Evolutionary conservation across 371 early-diverging fungal species (phyloP).

Genomic region (Coemansia sp.): DNA sequence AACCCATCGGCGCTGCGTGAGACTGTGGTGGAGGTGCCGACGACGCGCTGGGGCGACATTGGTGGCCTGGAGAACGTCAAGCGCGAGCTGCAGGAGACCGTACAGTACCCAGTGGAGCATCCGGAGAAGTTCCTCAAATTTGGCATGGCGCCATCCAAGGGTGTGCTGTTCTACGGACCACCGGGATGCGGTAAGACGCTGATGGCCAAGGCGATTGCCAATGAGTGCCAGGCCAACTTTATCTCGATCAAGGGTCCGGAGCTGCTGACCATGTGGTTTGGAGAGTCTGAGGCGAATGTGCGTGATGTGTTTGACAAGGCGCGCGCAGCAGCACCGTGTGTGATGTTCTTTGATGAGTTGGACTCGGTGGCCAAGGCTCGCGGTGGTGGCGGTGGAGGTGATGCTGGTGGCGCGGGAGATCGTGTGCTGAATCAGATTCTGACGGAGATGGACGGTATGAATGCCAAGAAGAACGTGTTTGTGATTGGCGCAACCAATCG

Average conservation of each 20-base stretch:
- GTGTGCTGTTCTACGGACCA: constrained; percentile 99
- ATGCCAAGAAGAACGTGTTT: constrained; percentile 99
- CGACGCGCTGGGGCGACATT: constrained; percentile 97
- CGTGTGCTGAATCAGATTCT: constrained; percentile 99
- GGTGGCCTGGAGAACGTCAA: constrained; percentile 99
- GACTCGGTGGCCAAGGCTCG: constrained; percentile 99
- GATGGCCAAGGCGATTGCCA: constrained; percentile 99
- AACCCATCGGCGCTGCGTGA: constrained; percentile 99
- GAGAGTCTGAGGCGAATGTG: constrained; percentile 99
- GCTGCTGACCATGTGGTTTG: constrained; percentile 99
- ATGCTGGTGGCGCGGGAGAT: constrained; percentile 97
- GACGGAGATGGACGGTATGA: constrained; percentile 99
- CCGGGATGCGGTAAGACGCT: constrained; percentile 99
- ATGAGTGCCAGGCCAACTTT: constrained; percentile 99
- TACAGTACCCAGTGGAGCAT: constrained; percentile 99
- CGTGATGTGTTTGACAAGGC: constrained; percentile 99
- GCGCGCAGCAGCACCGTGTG: constrained; percentile 99
- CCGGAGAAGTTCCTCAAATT: constrained; percentile 99
- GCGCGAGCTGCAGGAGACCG: constrained; percentile 99
- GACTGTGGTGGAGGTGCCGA: constrained; percentile 99
- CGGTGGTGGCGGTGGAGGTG: constrained; percentile 79
- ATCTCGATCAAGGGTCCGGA: constrained; percentile 99
- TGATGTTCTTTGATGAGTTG: constrained; percentile 99
- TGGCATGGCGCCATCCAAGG: constrained; percentile 99
- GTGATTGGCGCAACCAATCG: constrained; percentile 99